phyloP scores from a whole-genome alignment of 2,329 filamentous ascomycete species.

The Cladosporium austrohemisphaericum region DNA sequence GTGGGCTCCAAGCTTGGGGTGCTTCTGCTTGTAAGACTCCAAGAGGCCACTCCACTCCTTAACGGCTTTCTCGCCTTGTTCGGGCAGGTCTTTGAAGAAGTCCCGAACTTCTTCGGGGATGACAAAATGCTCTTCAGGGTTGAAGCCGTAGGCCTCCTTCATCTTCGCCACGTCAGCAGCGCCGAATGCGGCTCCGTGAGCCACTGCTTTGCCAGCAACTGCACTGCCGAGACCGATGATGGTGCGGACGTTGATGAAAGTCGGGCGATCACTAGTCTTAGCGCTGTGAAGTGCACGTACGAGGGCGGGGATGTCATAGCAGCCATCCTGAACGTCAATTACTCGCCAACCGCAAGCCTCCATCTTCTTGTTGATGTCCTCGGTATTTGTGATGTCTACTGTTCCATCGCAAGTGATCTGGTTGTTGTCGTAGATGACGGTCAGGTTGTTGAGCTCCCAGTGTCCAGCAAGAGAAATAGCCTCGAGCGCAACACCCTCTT shows the following conservation, averaged over 20 bases:
- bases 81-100: constrained; percentile 51
- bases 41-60: constrained; percentile 49
- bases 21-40: constrained; percentile 32
- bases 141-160: constrained; percentile 50
- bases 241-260: constrained; percentile 57
- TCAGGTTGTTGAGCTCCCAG: constrained; percentile 54
- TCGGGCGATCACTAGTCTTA: constrained; percentile 41
- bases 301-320: constrained; percentile 48
- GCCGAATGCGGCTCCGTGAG: constrained; percentile 58
- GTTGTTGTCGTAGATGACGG: constrained; percentile 60
- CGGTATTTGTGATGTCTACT: constrained; percentile 52
- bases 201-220: constrained; percentile 49
- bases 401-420: constrained; percentile 58
- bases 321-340: constrained; percentile 52
- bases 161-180: constrained; percentile 51
- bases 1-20: constrained; percentile 49
- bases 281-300: constrained; percentile 47
- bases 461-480: constrained; percentile 56
- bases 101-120: constrained; percentile 44
- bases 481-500: constrained; percentile 57
- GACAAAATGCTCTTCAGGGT: constrained; percentile 40
- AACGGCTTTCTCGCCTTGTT: constrained; percentile 46
- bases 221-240: constrained; percentile 53
- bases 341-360: constrained; percentile 55
- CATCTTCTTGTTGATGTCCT: constrained; percentile 59